Evolutionary conservation across 352 stramenopile genomes (phyloP).

Genomic region (Vaucheria bursata): DNA sequence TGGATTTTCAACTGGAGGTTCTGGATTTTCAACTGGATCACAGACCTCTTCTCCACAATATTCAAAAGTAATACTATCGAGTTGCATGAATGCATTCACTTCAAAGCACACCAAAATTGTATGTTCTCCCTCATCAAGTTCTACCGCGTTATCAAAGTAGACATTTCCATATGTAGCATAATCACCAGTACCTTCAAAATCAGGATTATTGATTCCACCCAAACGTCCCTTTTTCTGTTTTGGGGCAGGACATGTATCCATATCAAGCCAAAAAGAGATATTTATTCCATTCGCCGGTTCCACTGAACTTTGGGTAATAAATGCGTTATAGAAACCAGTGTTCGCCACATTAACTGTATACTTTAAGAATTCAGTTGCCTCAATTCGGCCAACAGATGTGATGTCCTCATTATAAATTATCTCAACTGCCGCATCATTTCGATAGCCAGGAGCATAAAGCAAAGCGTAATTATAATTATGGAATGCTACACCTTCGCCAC

Average conservation of each 20-base stretch:
- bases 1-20: no score
- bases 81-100: background rate
- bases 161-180: no score
- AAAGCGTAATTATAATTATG: background rate
- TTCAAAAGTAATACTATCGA: background rate
- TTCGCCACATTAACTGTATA: background rate
- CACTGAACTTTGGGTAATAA: background rate
- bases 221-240: background rate
- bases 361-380: background rate
- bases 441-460: background rate
- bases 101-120: background rate
- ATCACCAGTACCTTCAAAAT: background rate
- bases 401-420: background rate
- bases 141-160: background rate
- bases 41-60: background rate
- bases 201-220: background rate
- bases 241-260: background rate
- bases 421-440: background rate
- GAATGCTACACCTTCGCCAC: conserved; percentile 18
- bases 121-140: background rate
- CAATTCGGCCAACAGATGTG: background rate
- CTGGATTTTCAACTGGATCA: no score
- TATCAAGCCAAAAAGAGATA: background rate
- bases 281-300: background rate
- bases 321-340: background rate